These are phyloP conservation scores for Dioscorea zingiberensis DNA, from an alignment of 106 monocot species.

Conservation along the genomic window DNA sequence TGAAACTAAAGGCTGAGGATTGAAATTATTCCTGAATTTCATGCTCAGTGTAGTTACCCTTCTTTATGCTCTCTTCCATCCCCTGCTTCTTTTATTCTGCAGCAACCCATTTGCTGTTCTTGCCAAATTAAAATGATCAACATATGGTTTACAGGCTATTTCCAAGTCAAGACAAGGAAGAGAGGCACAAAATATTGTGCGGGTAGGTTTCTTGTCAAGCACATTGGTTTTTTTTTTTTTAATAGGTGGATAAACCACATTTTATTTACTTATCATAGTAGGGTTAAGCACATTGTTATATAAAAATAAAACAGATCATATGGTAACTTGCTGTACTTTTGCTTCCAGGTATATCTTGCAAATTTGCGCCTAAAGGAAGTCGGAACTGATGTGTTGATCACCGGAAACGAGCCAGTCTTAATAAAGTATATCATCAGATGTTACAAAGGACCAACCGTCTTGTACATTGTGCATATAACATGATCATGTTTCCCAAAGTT, in stretches of 20 bases:
- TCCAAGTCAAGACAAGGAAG: slow-evolving; percentile 83
- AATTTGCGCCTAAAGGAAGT: slow-evolving; percentile 81
- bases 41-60: too few relatives aligned
- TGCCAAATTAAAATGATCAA: too few relatives aligned
- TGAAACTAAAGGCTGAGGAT: too few relatives aligned
- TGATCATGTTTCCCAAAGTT: not conserved
- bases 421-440: slow-evolving; percentile 42
- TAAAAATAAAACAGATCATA: not conserved
- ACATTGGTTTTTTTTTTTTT: too few relatives aligned
- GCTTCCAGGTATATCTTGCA: slow-evolving; percentile 65
- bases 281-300: not conserved
- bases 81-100: too few relatives aligned
- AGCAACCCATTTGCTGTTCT: too few relatives aligned
- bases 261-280: too few relatives aligned
- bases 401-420: slow-evolving; percentile 69
- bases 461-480: not conserved
- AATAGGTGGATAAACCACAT: too few relatives aligned
- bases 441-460: not conserved
- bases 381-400: slow-evolving; percentile 72
- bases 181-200: slow-evolving; percentile 58
- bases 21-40: too few relatives aligned
- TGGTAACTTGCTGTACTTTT: not conserved
- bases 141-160: slow-evolving; percentile 39
- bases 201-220: slow-evolving; percentile 26
- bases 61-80: too few relatives aligned